Evolutionary conservation across 2,329 filamentous ascomycete genomes (phyloP).

Genomic region (Dothistroma pini): DNA sequence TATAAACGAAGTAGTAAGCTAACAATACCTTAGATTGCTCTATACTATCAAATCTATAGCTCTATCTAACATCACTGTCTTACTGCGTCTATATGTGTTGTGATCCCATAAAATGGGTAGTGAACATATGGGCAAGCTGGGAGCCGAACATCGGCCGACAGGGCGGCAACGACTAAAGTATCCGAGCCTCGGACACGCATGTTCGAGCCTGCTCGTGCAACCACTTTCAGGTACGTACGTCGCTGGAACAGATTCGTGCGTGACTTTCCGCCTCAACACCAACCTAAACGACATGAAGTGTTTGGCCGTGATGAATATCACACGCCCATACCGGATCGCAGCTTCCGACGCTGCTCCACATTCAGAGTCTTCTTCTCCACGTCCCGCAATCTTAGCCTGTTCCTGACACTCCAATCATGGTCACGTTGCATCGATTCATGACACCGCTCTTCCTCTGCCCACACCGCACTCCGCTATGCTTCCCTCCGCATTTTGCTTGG

Average conservation of each 20-base stretch:
- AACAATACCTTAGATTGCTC: no score
- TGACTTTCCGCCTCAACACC: background rate
- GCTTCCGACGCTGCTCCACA: background rate
- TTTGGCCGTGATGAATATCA: background rate
- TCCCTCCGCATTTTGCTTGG: background rate
- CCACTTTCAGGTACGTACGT: background rate
- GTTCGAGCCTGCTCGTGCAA: background rate
- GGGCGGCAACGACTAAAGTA: no score
- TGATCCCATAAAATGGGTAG: no score
- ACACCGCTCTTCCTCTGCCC: background rate
- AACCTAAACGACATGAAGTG: background rate
- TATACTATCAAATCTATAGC: no score
- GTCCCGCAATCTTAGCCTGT: background rate
- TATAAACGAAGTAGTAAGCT: no score
- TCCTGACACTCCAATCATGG: background rate
- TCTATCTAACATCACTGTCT: no score
- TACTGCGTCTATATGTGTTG: no score
- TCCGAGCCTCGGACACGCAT: no score
- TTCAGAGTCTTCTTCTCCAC: background rate
- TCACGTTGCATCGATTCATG: background rate
- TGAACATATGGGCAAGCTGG: no score
- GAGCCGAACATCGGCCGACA: no score
- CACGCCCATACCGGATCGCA: background rate
- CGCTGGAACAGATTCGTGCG: background rate
- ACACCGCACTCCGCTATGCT: background rate